phyloP scores from a whole-genome alignment of 176 grass and related monocot genomes.

The Bothriochloa decipiens region DNA sequence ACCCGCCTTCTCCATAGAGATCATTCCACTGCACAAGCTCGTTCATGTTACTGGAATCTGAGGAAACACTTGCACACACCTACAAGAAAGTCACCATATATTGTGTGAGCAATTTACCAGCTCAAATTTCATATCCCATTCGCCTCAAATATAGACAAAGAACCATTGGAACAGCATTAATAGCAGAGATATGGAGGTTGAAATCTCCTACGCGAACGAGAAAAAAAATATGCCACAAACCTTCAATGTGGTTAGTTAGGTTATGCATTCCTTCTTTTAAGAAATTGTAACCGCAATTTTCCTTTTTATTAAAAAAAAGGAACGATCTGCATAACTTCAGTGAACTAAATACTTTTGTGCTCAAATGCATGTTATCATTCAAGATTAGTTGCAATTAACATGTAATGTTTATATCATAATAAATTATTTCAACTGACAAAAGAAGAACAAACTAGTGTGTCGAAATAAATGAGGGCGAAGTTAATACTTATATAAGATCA shows the following conservation, averaged over 20 bases:
- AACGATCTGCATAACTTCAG: neutral
- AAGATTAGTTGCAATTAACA: too few species aligned
- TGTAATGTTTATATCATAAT: neutral
- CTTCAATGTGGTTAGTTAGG: neutral
- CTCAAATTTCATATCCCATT: neutral
- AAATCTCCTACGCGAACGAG: neutral
- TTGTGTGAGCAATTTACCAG: conserved; percentile 30
- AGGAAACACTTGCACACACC: conserved; percentile 95
- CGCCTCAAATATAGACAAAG: neutral
- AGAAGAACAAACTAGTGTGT: neutral
- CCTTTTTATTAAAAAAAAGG: neutral
- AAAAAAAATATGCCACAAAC: neutral
- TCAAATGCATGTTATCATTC: neutral
- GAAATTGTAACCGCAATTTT: neutral
- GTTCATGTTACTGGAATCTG: conserved; percentile 90
- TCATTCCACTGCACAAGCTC: conserved; percentile 95
- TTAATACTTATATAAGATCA: neutral
- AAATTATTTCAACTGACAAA: neutral
- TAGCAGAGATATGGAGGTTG: neutral
- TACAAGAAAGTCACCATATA: conserved; percentile 39
- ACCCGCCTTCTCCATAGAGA: conserved; percentile 88
- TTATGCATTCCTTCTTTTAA: neutral
- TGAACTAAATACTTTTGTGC: neutral
- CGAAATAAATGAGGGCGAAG: neutral
- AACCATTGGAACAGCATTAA: neutral